Base-by-base conservation (phyloP, 2,329 filamentous ascomycete species). In the Boeremia lycopersici region DNA sequence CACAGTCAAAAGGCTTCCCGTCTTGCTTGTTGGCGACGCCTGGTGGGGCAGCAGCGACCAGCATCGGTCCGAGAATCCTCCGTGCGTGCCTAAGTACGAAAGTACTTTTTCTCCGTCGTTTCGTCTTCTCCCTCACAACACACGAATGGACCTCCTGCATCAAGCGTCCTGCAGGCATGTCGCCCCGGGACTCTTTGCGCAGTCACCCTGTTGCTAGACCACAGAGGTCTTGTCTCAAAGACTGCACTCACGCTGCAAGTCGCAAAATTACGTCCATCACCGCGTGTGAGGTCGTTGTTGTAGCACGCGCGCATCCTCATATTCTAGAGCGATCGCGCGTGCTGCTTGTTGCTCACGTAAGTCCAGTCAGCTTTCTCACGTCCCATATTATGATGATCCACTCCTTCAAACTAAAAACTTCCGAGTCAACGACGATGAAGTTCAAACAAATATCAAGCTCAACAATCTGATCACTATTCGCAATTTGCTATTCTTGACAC, bases 381-480 rank as follows among this genome's bases (percentile, higher is more conserved):
- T 33, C 33, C 10, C 38, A 56, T 63, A 56, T 54, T 36, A 68
- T 74, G 70, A 74, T 74, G 70, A 73, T 72, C 48, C 42, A 62
- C 33, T 39, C 43, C 58, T 61, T 63, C 56, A 62, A 69, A 70
- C 63, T 48, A 64, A 67, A 67, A 69, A 71, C 66, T 71, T 70
- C 71, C 62, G 69, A 74, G 70, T 68, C 62, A 60, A 64, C 36
- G 63, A 62, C 71, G 59, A 67, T 74, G 71, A 73, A 72, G 71
- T 67, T 61, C 61, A 64, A 70, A 72, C 39, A 67, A 74, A 74
- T 71, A 17, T 81, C 79, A 82, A 82, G 79, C 80, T 82, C 79
- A 82, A 82, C 79, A 82, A 76, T 78, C 78, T 82, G 80, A 83
- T 73, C 59, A 51, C 56, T 38, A 26, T 49, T 48, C 33, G 36